These are phyloP conservation scores for Daldinia caldariorum DNA, from an alignment of 495 filamentous ascomycete genomes.

Conservation along the genomic window DNA sequence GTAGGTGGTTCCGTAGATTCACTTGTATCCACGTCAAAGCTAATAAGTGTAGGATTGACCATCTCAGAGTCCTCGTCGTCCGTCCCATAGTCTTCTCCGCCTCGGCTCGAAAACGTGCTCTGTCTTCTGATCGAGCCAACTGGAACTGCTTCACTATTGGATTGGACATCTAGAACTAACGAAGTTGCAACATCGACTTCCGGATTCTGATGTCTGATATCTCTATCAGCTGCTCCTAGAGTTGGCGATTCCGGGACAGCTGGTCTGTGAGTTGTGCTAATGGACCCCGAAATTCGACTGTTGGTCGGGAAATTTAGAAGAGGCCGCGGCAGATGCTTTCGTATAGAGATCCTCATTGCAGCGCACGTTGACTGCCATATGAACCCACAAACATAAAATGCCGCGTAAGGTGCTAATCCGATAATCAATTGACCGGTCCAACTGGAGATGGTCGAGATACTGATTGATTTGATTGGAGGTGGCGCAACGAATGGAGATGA, in stretches of 20 bases:
- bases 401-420: constrained; percentile 50
- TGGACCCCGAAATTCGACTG: constrained; percentile 9
- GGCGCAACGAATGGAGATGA: constrained; percentile 58
- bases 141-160: constrained; percentile 42
- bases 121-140: constrained; percentile 47
- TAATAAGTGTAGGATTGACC: constrained; percentile 62
- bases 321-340: constrained; percentile 39
- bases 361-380: constrained; percentile 33
- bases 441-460: constrained; percentile 28
- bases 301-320: constrained; percentile 4
- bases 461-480: constrained; percentile 43
- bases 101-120: constrained; percentile 47
- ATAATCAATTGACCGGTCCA: constrained; percentile 49
- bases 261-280: constrained; percentile 23
- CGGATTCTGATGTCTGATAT: constrained; percentile 40
- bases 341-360: constrained; percentile 26
- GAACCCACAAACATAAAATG: constrained; percentile 42
- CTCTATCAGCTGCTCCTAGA: constrained; percentile 41
- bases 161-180: constrained; percentile 40
- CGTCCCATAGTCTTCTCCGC: constrained; percentile 53
- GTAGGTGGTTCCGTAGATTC: constrained; percentile 54
- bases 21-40: constrained; percentile 65
- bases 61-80: constrained; percentile 63
- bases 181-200: constrained; percentile 40
- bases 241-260: constrained; percentile 44